Evolutionary conservation across 2,329 filamentous ascomycete species (phyloP), one percentile per base, ranked within the genome.

Genomic region (Pleomassaria siparia): DNA sequence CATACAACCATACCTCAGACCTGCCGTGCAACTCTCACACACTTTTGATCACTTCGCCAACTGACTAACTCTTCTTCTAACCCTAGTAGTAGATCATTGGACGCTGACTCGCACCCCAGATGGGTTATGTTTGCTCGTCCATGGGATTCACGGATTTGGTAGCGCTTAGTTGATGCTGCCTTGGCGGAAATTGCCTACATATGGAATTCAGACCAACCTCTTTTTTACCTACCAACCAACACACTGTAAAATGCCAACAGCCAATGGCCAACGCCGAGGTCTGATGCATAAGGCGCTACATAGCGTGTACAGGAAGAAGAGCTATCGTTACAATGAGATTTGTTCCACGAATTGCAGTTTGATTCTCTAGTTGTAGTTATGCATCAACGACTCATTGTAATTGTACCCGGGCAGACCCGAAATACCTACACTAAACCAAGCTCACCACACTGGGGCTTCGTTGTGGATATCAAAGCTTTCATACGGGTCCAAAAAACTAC

Each of bases 21-120:
- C 24, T 40, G 44, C 28, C 13, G 44, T 41, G 26, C 28, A n/a
- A 41, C 44, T 16, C 25, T 12, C 21, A 30, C n/a, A 16, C 42
- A 24, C n/a, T 37, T 44, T 32, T 24, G 36, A 44, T 37, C n/a
- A 24, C 22, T 16, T 36, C 24, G 15, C n/a, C n/a, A n/a, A n/a
- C n/a, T n/a, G n/a, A n/a, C n/a, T 30, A 33, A 45, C 43, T 10
- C 18, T 29, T 28, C n/a, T 21, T 20, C 11, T 26, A 21, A 22
- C n/a, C 16, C 15, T 36, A 7, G 5, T n/a, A 26, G 18, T 11
- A 8, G 11, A 11, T 4, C 11, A 4, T 40, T 21, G 24, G 20
- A 13, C 2, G 20, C 26, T 22, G 20, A 20, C 25, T 33, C 28
- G 24, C 24, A 40, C 29, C 43, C 22, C 35, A 9, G 11, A 40